Conservation (phyloP, 2,329 filamentous ascomycete genomes). For the Calycina marina region DNA sequence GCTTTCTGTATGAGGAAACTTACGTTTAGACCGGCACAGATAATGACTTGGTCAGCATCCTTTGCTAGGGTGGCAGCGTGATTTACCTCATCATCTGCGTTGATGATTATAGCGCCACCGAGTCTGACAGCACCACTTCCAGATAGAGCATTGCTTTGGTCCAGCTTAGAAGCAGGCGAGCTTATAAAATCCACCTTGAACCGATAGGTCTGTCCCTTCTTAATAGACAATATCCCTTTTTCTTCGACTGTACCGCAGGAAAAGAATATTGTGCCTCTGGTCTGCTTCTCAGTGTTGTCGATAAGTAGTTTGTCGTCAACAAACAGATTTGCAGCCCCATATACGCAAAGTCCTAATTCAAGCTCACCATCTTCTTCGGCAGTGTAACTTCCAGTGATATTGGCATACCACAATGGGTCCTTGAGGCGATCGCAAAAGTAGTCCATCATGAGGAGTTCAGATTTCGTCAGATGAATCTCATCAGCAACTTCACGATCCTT, state of each 20-base stretch:
- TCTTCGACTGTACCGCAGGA: constrained; percentile 23
- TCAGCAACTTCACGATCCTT: constrained; percentile 11
- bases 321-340: constrained; percentile 23
- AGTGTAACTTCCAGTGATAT: constrained; percentile 23
- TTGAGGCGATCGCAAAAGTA: constrained; percentile 29
- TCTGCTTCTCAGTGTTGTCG: constrained; percentile 23
- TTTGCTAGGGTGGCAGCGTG: constrained; percentile 54
- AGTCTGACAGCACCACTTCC: constrained; percentile 47
- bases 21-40: constrained; percentile 62
- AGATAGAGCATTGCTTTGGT: constrained; percentile 33
- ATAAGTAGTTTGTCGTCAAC: constrained; percentile 24
- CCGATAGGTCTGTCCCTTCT: constrained; percentile 20
- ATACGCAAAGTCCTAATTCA: constrained; percentile 22
- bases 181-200: constrained; percentile 33
- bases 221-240: constrained; percentile 17
- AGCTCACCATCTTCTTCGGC: constrained; percentile 21
- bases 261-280: constrained; percentile 22
- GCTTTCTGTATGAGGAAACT: too few species aligned
- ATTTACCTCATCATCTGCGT: constrained; percentile 43
- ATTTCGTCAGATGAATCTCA: constrained; percentile 14
- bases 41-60: constrained; percentile 60
- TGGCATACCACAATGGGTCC: constrained; percentile 25
- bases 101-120: constrained; percentile 43
- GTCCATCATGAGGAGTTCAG: constrained; percentile 15
- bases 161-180: constrained; percentile 41